A percentile compares a stretch with the other conserved stretches of the same genome.
Evolutionary conservation across 2,329 filamentous ascomycete genomes (phyloP).

Genomic region (Zarea fungicola): DNA sequence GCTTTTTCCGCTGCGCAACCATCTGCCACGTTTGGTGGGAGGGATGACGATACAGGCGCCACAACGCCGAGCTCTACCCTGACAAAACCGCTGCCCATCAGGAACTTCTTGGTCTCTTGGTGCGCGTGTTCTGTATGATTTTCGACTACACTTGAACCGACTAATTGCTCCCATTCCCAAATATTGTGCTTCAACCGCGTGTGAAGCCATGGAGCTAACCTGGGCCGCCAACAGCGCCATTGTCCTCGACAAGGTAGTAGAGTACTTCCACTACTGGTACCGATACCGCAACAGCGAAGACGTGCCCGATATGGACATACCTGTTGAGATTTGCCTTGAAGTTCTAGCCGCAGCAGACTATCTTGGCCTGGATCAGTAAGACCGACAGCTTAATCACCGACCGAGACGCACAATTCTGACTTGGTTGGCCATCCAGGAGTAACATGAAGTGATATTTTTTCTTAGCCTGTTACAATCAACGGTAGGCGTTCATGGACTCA

Average conservation of each 20-base stretch:
- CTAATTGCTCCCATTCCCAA: constrained; percentile 22
- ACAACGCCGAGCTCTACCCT: constrained; percentile 35
- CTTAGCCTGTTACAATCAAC: not conserved
- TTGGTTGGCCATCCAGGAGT: constrained; percentile 23
- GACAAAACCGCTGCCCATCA: constrained; percentile 37
- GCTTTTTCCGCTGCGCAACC: constrained; percentile 21
- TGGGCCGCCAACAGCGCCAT: constrained; percentile 48
- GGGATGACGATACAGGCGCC: constrained; percentile 32
- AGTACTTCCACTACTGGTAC: constrained; percentile 81
- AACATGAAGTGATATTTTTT: constrained; percentile 33
- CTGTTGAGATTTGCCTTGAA: constrained; percentile 72
- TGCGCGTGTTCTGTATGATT: constrained; percentile 43
- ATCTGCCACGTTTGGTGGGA: constrained; percentile 12
- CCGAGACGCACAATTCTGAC: constrained; percentile 25
- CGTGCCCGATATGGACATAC: constrained; percentile 76
- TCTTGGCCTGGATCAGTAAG: constrained; percentile 58
- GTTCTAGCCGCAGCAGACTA: constrained; percentile 73
- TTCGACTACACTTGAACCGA: constrained; percentile 63
- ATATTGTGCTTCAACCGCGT: not conserved
- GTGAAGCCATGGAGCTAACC: constrained; percentile 21
- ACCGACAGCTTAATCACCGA: constrained; percentile 15
- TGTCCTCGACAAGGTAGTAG: constrained; percentile 73
- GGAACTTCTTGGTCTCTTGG: constrained; percentile 16
- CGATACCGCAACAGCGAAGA: constrained; percentile 64
- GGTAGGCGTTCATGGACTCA: not conserved